Evolutionary conservation across 345 rosid species (phyloP).

Genomic region (Microcos paniculata): DNA sequence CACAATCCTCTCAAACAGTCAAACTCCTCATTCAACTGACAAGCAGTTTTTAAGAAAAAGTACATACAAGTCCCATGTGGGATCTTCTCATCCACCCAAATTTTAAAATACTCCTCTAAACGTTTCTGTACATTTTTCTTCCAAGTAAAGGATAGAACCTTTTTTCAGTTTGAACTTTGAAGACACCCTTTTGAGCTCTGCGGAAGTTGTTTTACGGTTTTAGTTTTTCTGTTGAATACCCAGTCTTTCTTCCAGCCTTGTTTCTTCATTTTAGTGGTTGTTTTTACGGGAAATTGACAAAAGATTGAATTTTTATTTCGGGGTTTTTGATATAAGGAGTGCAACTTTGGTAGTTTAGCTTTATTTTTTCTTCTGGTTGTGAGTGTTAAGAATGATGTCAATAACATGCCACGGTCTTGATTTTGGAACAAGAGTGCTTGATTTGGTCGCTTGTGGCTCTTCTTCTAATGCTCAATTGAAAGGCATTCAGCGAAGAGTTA

Average conservation of each 20-base stretch:
- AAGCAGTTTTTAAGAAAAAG: constrained; percentile 12
- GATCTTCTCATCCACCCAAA: constrained; percentile 49
- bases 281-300: constrained; percentile 22
- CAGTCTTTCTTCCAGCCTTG: constrained; percentile 1
- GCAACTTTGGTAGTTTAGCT: constrained; percentile 15
- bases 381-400: constrained; percentile 54
- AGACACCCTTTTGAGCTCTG: constrained; percentile 11
- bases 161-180: neutral
- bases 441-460: constrained; percentile 61
- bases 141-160: neutral
- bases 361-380: constrained; percentile 19
- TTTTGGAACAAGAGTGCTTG: constrained; percentile 56
- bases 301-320: constrained; percentile 1
- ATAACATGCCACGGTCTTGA: constrained; percentile 68
- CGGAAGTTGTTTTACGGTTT: no score
- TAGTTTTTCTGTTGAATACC: constrained; percentile 19
- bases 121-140: neutral
- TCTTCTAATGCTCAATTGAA: constrained; percentile 53
- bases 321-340: constrained; percentile 22
- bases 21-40: constrained; percentile 17
- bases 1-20: constrained; percentile 16
- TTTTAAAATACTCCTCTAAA: neutral
- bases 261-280: neutral
- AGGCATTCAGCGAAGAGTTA: constrained; percentile 36
- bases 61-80: constrained; percentile 38